Conservation (phyloP, 352 stramenopile genomes). For the Globisporangium heterothallicum region DNA sequence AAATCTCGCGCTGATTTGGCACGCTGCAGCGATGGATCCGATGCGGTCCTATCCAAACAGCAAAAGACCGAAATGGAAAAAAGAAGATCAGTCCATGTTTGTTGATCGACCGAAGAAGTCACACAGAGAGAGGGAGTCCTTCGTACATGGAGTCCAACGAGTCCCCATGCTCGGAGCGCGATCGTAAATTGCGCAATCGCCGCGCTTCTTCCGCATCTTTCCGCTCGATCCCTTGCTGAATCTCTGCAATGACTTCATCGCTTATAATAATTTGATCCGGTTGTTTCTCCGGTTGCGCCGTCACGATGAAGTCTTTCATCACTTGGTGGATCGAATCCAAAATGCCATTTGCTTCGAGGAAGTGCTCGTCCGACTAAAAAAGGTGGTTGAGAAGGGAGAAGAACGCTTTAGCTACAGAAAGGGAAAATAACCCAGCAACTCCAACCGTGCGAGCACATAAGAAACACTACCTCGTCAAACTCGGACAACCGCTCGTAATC, state of each 20-base stretch:
- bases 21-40: conserved; percentile 14
- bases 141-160: conserved; percentile 9
- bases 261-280: conserved; percentile 59
- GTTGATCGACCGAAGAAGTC: no score
- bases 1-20: conserved; percentile 43
- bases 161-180: conserved; percentile 17
- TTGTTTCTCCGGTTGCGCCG: conserved; percentile 20
- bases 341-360: conserved; percentile 71
- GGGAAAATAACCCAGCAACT: not conserved
- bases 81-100: not conserved
- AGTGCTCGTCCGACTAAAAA: conserved; percentile 56
- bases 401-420: no score
- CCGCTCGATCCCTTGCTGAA: conserved; percentile 35
- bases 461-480: conserved; percentile 70
- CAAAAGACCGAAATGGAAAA: not conserved
- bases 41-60: not conserved
- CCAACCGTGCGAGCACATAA: not conserved
- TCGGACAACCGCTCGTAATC: conserved; percentile 64
- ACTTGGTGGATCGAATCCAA: conserved; percentile 78
- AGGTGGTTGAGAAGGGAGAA: not conserved
- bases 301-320: conserved; percentile 55
- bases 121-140: no score
- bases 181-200: conserved; percentile 23
- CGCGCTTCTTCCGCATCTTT: conserved; percentile 23
- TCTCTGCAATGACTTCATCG: conserved; percentile 66